A percentile compares a stretch with the other conserved stretches of the same genome.
phyloP scores from a whole-genome alignment of 371 early-diverging fungal species.

The Rhizomucor miehei region DNA sequence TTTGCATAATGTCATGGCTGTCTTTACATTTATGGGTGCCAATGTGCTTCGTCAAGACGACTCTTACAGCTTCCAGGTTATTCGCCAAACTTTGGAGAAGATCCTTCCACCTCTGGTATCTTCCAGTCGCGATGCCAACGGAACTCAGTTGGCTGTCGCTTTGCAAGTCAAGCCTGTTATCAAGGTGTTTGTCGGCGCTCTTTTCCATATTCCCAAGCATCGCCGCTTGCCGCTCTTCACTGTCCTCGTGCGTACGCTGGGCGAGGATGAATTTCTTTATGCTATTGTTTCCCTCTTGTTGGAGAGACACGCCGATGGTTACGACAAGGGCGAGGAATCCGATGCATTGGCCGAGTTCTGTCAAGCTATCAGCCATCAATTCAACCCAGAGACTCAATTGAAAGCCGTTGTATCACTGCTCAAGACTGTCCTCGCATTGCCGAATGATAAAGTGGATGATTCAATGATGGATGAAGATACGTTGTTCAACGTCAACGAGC shows the following conservation, averaged over 20 bases:
- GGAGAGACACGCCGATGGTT: conserved; percentile 62
- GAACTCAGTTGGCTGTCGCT: conserved; percentile 38
- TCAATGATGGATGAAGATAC: conserved; percentile 21
- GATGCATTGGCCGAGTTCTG: conserved; percentile 69
- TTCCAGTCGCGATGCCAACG: conserved; percentile 48
- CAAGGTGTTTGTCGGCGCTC: conserved; percentile 89
- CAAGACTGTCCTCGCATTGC: conserved; percentile 56
- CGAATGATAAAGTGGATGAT: conserved; percentile 58
- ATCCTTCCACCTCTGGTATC: conserved; percentile 85
- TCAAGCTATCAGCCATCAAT: conserved; percentile 59
- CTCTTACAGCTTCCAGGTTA: conserved; percentile 93
- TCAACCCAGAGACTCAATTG: conserved; percentile 67
- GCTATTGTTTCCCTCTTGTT: conserved; percentile 73
- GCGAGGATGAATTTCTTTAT: conserved; percentile 72
- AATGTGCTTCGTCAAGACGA: conserved; percentile 93
- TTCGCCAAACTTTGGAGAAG: conserved; percentile 84
- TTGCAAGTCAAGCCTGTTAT: conserved; percentile 70
- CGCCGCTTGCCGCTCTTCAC: conserved; percentile 87
- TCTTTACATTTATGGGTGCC: conserved; percentile 98
- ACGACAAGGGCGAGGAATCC: conserved; percentile 55
- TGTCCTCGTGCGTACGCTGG: conserved; percentile 78
- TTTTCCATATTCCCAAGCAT: conserved; percentile 91
- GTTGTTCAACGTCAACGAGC: conserved; percentile 51
- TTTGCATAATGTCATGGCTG: conserved; percentile 90
- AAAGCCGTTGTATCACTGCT: conserved; percentile 61